Conservation (phyloP, 805 yeast species). For the Cyberlindnera amylophila region DNA sequence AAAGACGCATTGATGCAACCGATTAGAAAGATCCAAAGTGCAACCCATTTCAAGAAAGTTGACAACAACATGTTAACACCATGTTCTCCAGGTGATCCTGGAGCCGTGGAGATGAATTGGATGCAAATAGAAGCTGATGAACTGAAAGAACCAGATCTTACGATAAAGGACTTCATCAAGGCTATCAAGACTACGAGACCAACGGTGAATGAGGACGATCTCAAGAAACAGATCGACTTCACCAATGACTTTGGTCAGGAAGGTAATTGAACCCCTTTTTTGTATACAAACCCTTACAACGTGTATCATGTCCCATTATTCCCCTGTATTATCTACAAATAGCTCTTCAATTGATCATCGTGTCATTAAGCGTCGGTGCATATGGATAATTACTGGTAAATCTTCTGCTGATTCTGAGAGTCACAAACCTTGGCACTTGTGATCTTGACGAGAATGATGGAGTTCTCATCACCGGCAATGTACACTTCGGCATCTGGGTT, state of each 20-base stretch:
- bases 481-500: slow-evolving; percentile 70
- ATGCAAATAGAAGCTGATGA: slow-evolving; percentile 87
- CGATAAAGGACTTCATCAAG: slow-evolving; percentile 88
- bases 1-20: slow-evolving; percentile 99
- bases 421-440: slow-evolving; percentile 77
- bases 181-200: slow-evolving; percentile 91
- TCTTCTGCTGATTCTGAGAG: slow-evolving; percentile 51
- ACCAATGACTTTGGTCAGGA: slow-evolving; percentile 97
- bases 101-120: slow-evolving; percentile 90
- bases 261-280: slow-evolving; percentile 54
- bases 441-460: slow-evolving; percentile 62
- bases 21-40: slow-evolving; percentile 88
- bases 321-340: too few relatives aligned
- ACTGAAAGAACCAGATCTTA: slow-evolving; percentile 82
- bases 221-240: slow-evolving; percentile 77
- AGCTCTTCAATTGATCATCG: too few relatives aligned
- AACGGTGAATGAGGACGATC: slow-evolving; percentile 84
- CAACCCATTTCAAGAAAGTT: slow-evolving; percentile 83
- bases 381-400: slow-evolving; percentile 31
- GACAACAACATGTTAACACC: slow-evolving; percentile 65
- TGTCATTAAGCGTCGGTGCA: not conserved
- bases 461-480: slow-evolving; percentile 58
- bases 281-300: too few relatives aligned
- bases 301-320: too few relatives aligned
- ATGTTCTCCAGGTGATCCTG: slow-evolving; percentile 94